These are phyloP conservation scores for Alternaria dauci DNA, from an alignment of 2,329 filamentous ascomycete genomes.

Conservation along the genomic window DNA sequence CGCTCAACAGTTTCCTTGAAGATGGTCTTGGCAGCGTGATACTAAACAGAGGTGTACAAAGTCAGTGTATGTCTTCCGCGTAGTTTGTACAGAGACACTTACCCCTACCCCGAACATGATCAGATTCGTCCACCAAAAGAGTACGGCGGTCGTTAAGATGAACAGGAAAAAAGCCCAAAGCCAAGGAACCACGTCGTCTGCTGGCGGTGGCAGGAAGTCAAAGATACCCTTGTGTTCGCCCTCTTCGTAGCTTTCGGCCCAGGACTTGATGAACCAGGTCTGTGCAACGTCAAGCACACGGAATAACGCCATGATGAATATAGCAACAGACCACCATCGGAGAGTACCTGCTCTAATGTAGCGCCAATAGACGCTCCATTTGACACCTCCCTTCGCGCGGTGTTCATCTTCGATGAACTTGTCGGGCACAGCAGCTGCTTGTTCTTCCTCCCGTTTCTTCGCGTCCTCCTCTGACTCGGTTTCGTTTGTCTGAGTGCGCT, in stretches of 20 bases:
- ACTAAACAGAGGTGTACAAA: neutral
- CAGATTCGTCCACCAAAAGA: conserved; percentile 68
- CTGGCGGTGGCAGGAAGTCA: conserved; percentile 69
- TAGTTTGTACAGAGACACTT: neutral
- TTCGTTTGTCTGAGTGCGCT: conserved; percentile 50
- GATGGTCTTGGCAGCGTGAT: conserved; percentile 77
- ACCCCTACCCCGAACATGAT: conserved; percentile 75
- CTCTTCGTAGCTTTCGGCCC: conserved; percentile 77
- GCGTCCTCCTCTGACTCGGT: conserved; percentile 47
- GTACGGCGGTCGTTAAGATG: conserved; percentile 43
- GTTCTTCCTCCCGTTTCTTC: conserved; percentile 47
- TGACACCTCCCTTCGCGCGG: conserved; percentile 77
- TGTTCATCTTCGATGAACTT: conserved; percentile 84
- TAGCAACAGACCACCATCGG: conserved; percentile 73
- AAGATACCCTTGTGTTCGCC: conserved; percentile 41
- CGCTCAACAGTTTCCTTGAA: conserved; percentile 76
- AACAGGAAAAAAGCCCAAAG: conserved; percentile 73
- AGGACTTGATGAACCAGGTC: conserved; percentile 84
- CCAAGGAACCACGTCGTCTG: conserved; percentile 75
- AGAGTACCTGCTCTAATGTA: conserved; percentile 84
- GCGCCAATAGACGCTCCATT: conserved; percentile 79
- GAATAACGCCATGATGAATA: conserved; percentile 69
- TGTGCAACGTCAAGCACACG: conserved; percentile 71
- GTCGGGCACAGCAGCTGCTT: conserved; percentile 67
- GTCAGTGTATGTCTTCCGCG: neutral